Conservation (phyloP, 1,139 yeast species). For the Pichia norvegensis region DNA sequence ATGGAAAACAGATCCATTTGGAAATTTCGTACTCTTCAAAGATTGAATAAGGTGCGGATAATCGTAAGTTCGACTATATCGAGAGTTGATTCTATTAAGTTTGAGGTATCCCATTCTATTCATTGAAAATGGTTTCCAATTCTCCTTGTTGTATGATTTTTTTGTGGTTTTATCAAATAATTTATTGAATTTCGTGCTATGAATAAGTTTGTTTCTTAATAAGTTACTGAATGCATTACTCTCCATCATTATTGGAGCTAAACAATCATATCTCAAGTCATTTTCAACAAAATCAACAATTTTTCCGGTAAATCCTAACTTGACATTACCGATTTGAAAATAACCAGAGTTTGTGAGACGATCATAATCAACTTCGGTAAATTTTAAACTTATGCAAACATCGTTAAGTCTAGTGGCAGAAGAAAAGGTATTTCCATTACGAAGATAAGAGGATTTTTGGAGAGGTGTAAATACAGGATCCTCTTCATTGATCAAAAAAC, state of each 20-base stretch:
- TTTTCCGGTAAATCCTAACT: slow-evolving; percentile 22
- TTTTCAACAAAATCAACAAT: slow-evolving; percentile 23
- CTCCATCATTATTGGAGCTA: slow-evolving; percentile 20
- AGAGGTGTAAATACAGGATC: background rate
- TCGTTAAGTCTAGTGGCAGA: slow-evolving; percentile 12
- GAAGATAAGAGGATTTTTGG: slow-evolving; percentile 18
- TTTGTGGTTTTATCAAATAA: slow-evolving; percentile 10
- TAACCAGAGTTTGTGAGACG: slow-evolving; percentile 15
- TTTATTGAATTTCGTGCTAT: slow-evolving; percentile 5
- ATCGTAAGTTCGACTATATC: background rate
- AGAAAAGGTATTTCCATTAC: slow-evolving; percentile 20
- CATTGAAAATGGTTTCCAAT: slow-evolving; percentile 25
- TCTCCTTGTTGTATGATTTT: slow-evolving; percentile 10
- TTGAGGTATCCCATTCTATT: slow-evolving; percentile 24
- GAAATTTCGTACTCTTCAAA: slow-evolving; percentile 21
- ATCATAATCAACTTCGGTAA: slow-evolving; percentile 16
- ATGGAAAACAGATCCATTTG: slow-evolving; percentile 25
- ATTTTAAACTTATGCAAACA: slow-evolving; percentile 14
- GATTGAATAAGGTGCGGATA: slow-evolving; percentile 8
- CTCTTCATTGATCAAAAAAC: background rate
- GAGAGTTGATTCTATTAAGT: slow-evolving; percentile 10
- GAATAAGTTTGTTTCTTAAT: slow-evolving; percentile 18
- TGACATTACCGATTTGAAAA: slow-evolving; percentile 17
- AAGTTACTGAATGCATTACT: slow-evolving; percentile 25
- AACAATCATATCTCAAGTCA: slow-evolving; percentile 20